These are phyloP conservation scores for Penicillium sp. DNA, from an alignment of 2,329 filamentous ascomycete species.

Conservation along the genomic window DNA sequence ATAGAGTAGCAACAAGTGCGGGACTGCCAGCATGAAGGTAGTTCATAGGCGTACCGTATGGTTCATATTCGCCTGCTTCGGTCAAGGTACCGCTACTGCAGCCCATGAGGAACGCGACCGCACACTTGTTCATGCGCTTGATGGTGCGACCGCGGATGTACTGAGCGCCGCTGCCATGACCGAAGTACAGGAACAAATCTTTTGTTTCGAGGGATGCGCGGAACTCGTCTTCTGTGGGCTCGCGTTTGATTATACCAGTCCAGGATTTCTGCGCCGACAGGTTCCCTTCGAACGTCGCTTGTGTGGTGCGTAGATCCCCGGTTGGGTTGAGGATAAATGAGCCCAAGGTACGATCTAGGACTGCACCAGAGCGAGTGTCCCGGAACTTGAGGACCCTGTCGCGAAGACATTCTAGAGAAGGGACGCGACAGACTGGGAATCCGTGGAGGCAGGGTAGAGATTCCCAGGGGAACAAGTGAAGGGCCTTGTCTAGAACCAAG, in stretches of 20 bases:
- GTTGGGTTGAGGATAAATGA: constrained; percentile 85
- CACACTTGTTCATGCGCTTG: constrained; percentile 72
- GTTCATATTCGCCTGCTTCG: constrained; percentile 83
- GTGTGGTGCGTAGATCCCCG: constrained; percentile 76
- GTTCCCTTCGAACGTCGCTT: constrained; percentile 67
- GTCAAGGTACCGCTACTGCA: constrained; percentile 81
- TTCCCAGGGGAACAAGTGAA: constrained; percentile 95
- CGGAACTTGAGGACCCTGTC: constrained; percentile 64
- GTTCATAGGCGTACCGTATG: constrained; percentile 84
- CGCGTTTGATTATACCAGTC: constrained; percentile 65
- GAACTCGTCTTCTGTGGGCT: constrained; percentile 77
- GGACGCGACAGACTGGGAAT: constrained; percentile 79
- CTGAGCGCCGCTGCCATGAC: constrained; percentile 90
- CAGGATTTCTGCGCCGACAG: constrained; percentile 60
- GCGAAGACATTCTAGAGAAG: constrained; percentile 78
- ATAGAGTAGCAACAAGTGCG: constrained; percentile 86
- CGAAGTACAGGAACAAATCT: constrained; percentile 86
- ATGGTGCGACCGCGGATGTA: constrained; percentile 86
- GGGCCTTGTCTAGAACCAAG: constrained; percentile 82
- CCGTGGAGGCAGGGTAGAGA: constrained; percentile 81
- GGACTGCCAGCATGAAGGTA: constrained; percentile 87
- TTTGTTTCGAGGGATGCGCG: constrained; percentile 62
- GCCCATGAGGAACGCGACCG: constrained; percentile 86
- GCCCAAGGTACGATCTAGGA: constrained; percentile 37
- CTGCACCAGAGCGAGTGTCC: constrained; percentile 19